Percentiles rank a stretch among this genome's conserved stretches.
Conservation (phyloP, 2,329 filamentous ascomycete species). For the Escovopsis sp. region DNA sequence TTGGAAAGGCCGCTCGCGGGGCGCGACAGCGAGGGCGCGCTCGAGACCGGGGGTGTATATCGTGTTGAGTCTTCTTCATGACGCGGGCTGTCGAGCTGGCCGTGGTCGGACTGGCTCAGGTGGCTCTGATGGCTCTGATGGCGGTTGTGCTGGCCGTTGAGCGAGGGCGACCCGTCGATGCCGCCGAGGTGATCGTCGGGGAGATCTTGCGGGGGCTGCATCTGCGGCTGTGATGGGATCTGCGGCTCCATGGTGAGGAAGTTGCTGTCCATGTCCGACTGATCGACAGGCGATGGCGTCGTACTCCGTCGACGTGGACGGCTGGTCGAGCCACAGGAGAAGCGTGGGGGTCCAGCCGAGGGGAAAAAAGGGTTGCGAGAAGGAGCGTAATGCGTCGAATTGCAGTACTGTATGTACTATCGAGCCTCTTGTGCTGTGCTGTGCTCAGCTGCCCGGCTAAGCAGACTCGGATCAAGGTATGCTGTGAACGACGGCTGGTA, state of each 20-base stretch:
- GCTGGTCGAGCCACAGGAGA: slow-evolving; percentile 10
- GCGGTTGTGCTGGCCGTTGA: slow-evolving; percentile 24
- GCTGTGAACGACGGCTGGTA: no score
- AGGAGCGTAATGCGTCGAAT: not conserved
- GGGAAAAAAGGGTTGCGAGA: slow-evolving; percentile 1
- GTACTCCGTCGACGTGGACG: slow-evolving; percentile 5
- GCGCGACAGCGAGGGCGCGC: slow-evolving; percentile 33
- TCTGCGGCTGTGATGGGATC: not conserved
- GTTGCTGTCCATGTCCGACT: slow-evolving; percentile 28
- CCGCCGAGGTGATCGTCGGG: slow-evolving; percentile 36
- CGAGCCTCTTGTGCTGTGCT: no score
- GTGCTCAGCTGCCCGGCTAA: no score
- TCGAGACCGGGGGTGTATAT: slow-evolving; percentile 33
- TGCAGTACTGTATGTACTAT: no score
- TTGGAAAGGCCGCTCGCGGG: slow-evolving; percentile 42
- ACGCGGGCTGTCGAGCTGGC: slow-evolving; percentile 24
- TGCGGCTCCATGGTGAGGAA: not conserved
- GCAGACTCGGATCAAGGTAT: no score
- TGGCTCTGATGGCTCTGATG: slow-evolving; percentile 6
- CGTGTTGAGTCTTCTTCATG: slow-evolving; percentile 29
- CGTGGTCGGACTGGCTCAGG: slow-evolving; percentile 37
- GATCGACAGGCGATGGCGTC: slow-evolving; percentile 29
- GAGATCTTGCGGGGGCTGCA: slow-evolving; percentile 16
- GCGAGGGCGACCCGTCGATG: slow-evolving; percentile 30
- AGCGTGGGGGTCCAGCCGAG: slow-evolving; percentile 39